Base-by-base conservation (phyloP, 225 moss, liverwort and hornwort species). In the Bryum argenteum region DNA sequence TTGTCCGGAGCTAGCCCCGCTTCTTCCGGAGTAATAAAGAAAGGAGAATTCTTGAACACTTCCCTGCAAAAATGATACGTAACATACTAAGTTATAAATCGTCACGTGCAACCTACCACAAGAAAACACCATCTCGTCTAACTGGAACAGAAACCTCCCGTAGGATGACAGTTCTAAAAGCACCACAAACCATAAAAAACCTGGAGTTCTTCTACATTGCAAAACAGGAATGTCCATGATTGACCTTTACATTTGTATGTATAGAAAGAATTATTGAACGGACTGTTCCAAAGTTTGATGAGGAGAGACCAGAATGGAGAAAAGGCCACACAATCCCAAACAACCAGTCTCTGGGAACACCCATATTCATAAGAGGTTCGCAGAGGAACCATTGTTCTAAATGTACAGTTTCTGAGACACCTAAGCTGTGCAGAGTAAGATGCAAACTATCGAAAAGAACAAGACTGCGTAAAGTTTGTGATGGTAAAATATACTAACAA, bases 1-100 rank as follows among this genome's bases (percentile, higher is more conserved):
- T 72, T 71, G 38, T 74, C 78, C 14, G 80, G 71, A 50, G 77
- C 57, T 9, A 84, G 65, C 77, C 97, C 94, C n/a, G 97, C 97
- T 77, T 98, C 97, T 77, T 94, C 94, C 18, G 91, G 82, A 74
- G 91, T 84, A 75, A 98, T 98, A 41, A 98, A 89, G 73, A 94
- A 98, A 9, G 97, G 97, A 24, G 97, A 94, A 58, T 98, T 82
- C 76, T 91, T 91, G 75, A 98, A 98, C 39, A 98, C 97, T 79
- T 87, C 84, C 75, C 96, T 97, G 81, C 72, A 80, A 74, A 40
- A 65, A 59, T 61, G 63, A 33, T 21, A 58, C 16, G 39, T 37
- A 33, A 58, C 16, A 67, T 11, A 16, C 54, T 23, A 61, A 19
- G 54, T 47, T 2, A 8, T 16, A 44, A 6, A 79, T 1, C 33